Evolutionary conservation across 768 basidiomycete genomes (phyloP).

Genomic region (Tulasnella sp.): DNA sequence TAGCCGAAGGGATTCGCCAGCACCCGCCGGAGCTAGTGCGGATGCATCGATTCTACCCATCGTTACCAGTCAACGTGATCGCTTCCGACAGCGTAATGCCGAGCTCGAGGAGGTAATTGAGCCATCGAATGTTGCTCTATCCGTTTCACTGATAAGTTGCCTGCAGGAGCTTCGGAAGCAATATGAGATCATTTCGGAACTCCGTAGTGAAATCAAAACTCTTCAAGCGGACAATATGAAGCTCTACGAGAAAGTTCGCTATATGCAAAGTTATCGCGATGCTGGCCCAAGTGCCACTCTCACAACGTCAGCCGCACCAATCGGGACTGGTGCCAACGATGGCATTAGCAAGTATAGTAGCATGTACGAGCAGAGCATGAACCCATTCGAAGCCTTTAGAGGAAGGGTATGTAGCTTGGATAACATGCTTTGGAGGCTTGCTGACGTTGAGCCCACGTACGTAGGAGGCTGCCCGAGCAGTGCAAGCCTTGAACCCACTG

Average conservation of each 20-base stretch:
- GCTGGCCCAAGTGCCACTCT: constrained; percentile 25
- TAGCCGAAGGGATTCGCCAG: constrained; percentile 42
- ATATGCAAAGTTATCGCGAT: constrained; percentile 95
- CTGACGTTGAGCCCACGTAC: background rate
- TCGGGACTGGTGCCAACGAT: constrained; percentile 40
- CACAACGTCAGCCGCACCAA: constrained; percentile 27
- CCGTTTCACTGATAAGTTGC: background rate
- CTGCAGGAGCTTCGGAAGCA: constrained; percentile 87
- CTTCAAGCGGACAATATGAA: constrained; percentile 95
- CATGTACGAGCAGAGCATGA: constrained; percentile 95
- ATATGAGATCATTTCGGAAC: constrained; percentile 88
- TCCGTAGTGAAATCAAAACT: constrained; percentile 86
- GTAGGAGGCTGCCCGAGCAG: constrained; percentile 93
- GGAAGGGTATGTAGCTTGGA: constrained; percentile 64
- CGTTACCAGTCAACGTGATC: constrained; percentile 92
- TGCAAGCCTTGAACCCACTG: constrained; percentile 83
- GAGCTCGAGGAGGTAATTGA: constrained; percentile 85
- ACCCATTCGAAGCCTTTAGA: constrained; percentile 96
- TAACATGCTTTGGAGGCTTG: background rate
- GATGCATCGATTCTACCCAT: constrained; percentile 98
- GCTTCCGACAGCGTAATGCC: constrained; percentile 95
- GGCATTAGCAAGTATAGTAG: constrained; percentile 86
- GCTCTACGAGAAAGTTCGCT: constrained; percentile 96
- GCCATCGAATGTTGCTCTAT: constrained; percentile 18
- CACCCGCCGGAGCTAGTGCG: constrained; percentile 56